Evolutionary conservation across 345 rosid genomes (phyloP), one percentile per base, ranked within the genome.

Genomic region (Arabis alpina): DNA sequence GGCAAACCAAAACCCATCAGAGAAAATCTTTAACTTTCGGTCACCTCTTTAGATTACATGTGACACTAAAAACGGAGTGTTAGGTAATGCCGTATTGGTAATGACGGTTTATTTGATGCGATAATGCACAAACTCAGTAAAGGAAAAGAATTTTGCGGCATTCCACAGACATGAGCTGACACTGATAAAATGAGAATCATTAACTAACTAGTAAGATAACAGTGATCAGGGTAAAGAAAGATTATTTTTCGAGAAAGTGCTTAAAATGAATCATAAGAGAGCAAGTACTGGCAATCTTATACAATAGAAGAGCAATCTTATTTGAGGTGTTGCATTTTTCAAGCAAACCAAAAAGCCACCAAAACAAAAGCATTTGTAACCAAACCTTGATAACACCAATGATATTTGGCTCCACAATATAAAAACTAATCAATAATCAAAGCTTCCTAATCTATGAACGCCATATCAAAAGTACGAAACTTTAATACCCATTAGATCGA

Each of bases 281-380:
- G 16, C 45, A 58, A 69, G 65, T 49, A 49, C 19, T 30, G 50
- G 62, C 39, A 72, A 64, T 65, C 49, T 67, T 72, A 81, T 74
- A 80, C 53, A 80, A 75, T 68, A 72, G 55, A 44, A 49, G 55
- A 40, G 42, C 40, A n/a, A 60, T 32, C n/a, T n/a, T 40, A 36
- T 40, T 40, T 2, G 51, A 11, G 36, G 42, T 43, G 19, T 59
- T 10, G 19, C 49, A 36, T 11, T n/a, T 37, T 55, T 19, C 36
- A 27, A 60, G 30, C 53, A 70, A 70, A 48, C 27, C 49, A 13
- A 58, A 39, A 37, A 41, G 5, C 11, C 58, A 53, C 12, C 14
- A 41, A 52, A 30, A 15, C n/a, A n/a, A n/a, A n/a, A n/a, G n/a
- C n/a, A n/a, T n/a, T n/a, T n/a, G n/a, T n/a, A n/a, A n/a, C n/a